These are phyloP conservation scores for Xylariomycetidae sp. DNA, from an alignment of 2,329 filamentous ascomycete species.

Conservation along the genomic window DNA sequence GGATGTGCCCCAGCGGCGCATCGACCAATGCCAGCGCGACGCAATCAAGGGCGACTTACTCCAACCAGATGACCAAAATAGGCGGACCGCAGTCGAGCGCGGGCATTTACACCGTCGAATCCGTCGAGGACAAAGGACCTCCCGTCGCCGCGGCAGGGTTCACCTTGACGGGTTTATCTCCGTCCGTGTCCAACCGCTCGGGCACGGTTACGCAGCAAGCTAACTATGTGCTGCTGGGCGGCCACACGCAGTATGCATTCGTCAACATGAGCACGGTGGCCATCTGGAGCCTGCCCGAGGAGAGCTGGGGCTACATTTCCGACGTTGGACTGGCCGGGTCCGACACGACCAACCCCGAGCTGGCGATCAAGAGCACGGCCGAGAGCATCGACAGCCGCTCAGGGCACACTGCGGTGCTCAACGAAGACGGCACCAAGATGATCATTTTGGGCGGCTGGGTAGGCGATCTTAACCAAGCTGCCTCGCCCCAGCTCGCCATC, in stretches of 20 bases:
- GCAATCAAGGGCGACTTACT: constrained; percentile 61
- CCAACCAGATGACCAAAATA: constrained; percentile 70
- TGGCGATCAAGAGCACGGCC: constrained; percentile 41
- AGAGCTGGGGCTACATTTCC: constrained; percentile 76
- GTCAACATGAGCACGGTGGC: constrained; percentile 93
- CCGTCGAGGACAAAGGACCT: constrained; percentile 45
- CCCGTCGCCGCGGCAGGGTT: constrained; percentile 83
- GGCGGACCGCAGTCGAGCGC: constrained; percentile 35
- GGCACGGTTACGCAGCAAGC: constrained; percentile 65
- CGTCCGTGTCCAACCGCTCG: constrained; percentile 63
- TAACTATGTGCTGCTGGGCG: constrained; percentile 75
- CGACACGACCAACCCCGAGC: constrained; percentile 42
- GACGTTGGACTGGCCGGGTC: constrained; percentile 42
- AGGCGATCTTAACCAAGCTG: constrained; percentile 68
- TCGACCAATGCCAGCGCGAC: constrained; percentile 52
- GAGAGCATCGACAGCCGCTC: constrained; percentile 68
- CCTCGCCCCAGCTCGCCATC: constrained; percentile 74
- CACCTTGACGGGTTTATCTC: constrained; percentile 66
- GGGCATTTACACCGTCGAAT: constrained; percentile 29
- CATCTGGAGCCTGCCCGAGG: constrained; percentile 78
- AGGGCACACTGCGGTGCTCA: constrained; percentile 80
- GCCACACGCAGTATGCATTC: constrained; percentile 76
- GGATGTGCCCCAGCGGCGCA: constrained; percentile 69
- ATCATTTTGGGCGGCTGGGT: constrained; percentile 90
- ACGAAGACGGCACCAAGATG: constrained; percentile 69